Percentiles rank a stretch among this genome's conserved stretches.
These are phyloP conservation scores for Diplosphaera chodatii DNA, from an alignment of 139 green algal genomes.

Conservation along the genomic window DNA sequence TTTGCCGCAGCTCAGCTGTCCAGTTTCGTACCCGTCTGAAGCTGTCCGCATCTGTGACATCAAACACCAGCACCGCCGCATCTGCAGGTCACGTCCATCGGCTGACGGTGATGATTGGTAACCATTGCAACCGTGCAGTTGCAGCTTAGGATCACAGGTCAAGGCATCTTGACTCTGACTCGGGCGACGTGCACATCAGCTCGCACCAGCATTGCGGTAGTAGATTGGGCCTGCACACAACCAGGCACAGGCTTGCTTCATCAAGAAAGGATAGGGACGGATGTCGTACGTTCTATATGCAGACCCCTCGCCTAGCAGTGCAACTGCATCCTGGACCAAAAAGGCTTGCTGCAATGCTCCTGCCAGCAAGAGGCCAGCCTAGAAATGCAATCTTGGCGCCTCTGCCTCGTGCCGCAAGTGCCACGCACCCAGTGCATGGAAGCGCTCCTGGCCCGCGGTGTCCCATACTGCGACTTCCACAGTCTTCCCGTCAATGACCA, in stretches of 20 bases:
- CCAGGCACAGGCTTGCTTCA: background rate
- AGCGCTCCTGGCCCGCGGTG: slow-evolving; percentile 22
- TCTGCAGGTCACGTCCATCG: slow-evolving; percentile 15
- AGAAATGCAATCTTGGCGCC: too few species aligned
- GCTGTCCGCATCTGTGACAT: slow-evolving; percentile 22
- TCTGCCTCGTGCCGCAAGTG: too few species aligned
- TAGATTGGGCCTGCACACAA: slow-evolving; percentile 9
- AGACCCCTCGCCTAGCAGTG: too few species aligned
- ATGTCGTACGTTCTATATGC: background rate
- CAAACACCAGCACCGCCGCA: slow-evolving; percentile 20
- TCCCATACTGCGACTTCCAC: slow-evolving; percentile 24
- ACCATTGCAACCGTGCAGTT: too few species aligned
- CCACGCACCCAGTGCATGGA: slow-evolving; percentile 9
- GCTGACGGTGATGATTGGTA: too few species aligned
- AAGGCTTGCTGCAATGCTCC: too few species aligned
- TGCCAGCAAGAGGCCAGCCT: too few species aligned
- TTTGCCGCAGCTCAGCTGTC: slow-evolving; percentile 17
- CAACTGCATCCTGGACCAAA: too few species aligned
- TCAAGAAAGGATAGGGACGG: background rate
- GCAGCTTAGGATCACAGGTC: too few species aligned
- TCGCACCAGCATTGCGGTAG: too few species aligned
- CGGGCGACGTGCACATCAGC: too few species aligned
- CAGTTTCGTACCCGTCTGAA: slow-evolving; percentile 12
- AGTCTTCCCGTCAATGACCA: background rate
- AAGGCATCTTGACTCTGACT: too few species aligned